Base-by-base conservation (phyloP, 768 basidiomycete species). In the Hygrocybe coccinea region DNA sequence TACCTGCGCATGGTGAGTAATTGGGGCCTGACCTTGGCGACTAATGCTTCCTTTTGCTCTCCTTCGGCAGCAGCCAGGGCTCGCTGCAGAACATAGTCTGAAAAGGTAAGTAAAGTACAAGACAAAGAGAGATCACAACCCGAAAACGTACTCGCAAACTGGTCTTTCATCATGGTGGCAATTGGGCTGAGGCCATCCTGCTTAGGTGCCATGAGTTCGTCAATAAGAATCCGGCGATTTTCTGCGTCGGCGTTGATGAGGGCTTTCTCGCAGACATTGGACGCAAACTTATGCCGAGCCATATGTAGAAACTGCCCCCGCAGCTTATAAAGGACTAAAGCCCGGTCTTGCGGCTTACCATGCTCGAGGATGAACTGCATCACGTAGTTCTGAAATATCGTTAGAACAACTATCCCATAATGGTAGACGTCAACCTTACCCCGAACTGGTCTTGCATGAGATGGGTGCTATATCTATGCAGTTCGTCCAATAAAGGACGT, bases 261-360 rank as follows among this genome's bases (percentile, higher is more conserved):
- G 5, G 91, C 92, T 70, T 92, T 94, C 72, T 95, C 95, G 68
- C 88, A 89, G 17, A 97, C 95, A 64, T 99, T 98, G 5, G 94
- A 97, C 5, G 92, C 94, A 64, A 91, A 95, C 67, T 95, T 95
- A 68, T 92, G 91, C 51, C 85, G 81, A 1, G 91, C 81, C 79
- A 95, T 83, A 58, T 77, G 75, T 41, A 94, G 68, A 68, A 97
- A 79, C 63, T 90, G 86, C 2, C 91, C 91, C 8, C 78, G 81
- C 50, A 97, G 77, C 60, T 83, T 82, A 12, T 74, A 69, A 54
- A 93, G 76, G 36, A 97, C 80, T 54, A 79, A 71, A 2, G 76
- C 74, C 50, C 81, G 81, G 65, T 97, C 95, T 11, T 83, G 77
- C 1, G 77, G 76, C 54, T 77, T 76, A 5, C 94, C 93, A 61